Evolutionary conservation across 768 basidiomycete genomes (phyloP), one percentile per base, ranked within the genome.

Genomic region (Daedaleopsis nitida): DNA sequence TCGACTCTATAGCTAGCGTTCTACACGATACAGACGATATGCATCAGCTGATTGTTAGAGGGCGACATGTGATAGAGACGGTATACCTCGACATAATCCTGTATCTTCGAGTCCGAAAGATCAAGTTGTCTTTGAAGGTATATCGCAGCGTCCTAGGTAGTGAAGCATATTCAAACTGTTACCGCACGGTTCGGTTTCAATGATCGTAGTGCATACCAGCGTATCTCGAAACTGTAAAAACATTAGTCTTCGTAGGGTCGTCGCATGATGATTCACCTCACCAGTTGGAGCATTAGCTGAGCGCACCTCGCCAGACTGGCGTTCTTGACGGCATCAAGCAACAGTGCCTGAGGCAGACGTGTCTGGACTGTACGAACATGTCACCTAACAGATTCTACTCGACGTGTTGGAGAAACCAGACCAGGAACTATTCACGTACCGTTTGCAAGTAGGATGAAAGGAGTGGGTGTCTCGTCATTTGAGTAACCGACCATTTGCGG

Each of bases 401-500:
- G 27, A 32, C 7, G 27, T 32, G 27, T 32, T 32, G 7, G 27
- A 32, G 27, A 32, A n/a, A 32, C 27, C 27, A 32, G 27, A 32
- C 27, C 27, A 32, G 27, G 27, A 32, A 32, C 27, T 7, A 32
- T 32, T 32, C 27, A 32, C 27, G 16, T 55, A 81, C 83, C 80
- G 54, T 80, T 80, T 1, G 82, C 80, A 21, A 84, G 67, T n/a
- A 84, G 61, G 53, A 84, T 80, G 62, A 84, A 84, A 0, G 81
- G 82, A 0, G 79, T 81, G 1, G 76, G 76, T 0, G 78, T 70
- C 38, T 77, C 72, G 16, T 77, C 77, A 14, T 77, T 70, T 0
- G 82, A 83, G 64, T 80, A 80, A 1, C 83, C 82, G 8, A 81
- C 61, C 75, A 85, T 77, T 65, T 83, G 82, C 0, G 83, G 83